Evolutionary conservation across 345 rosid genomes (phyloP), one percentile per base, ranked within the genome.

Genomic region (Eucalyptus regnans): DNA sequence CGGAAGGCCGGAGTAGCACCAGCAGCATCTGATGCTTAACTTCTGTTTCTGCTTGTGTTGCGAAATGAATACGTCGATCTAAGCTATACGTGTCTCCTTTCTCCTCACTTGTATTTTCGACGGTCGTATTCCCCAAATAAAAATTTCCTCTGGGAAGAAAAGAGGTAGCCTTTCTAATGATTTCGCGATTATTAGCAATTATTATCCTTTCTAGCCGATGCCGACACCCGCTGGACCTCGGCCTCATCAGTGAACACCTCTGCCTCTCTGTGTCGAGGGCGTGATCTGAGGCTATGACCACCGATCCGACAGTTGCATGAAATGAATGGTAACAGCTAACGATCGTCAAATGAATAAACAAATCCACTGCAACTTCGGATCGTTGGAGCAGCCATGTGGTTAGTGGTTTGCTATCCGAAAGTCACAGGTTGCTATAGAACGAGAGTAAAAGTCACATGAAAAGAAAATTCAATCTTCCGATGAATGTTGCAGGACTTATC

Each of bases 161-260:
- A 27, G 68, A 29, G 33, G 8, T 29, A 27, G 68, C 31, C 31
- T 6, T 12, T 60, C 31, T 60, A 60, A 60, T 27, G 68, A 60
- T 60, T 60, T 60, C 4, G 5, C 3, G 2, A 62, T 29, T 29
- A 62, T 52, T 18, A 52, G 23, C 23, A 0, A 18, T 52, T 18
- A 52, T 52, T 52, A 52, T 52, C 58, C 58, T 52, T 52, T 13
- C 76, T n/a, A n/a, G 76, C 76, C 76, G 33, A n/a, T 14, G 37
- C 71, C 33, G 4, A 13, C 37, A n/a, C 5, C 71, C 1, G 71
- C 71, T 13, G 71, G 18, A 64, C 33, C 9, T 7, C 18, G 20
- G 76, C 20, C 71, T 29, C 31, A 7, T 64, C 37, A 64, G 37
- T 7, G 71, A 64, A 64, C 37, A 5, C 14, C 10, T 14, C 37